Evolutionary conservation across 2,329 filamentous ascomycete genomes (phyloP).

Genomic region (Aspergillus quadricinctus): DNA sequence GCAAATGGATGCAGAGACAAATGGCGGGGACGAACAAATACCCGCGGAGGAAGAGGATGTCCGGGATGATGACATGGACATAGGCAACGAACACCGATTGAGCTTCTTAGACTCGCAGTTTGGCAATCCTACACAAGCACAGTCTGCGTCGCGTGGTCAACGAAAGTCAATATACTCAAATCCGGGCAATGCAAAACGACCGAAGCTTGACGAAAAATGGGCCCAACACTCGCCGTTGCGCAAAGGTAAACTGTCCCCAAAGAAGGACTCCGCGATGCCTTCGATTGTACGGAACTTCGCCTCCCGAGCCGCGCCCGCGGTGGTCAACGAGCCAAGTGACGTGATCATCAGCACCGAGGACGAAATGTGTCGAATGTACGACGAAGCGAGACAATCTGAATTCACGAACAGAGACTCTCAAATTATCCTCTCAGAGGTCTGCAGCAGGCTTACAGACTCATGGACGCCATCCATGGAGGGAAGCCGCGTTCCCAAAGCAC

Average conservation of each 20-base stretch:
- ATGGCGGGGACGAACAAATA: conserved; percentile 28
- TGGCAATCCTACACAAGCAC: conserved; percentile 20
- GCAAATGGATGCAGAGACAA: conserved; percentile 22
- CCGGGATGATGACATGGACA: conserved; percentile 34
- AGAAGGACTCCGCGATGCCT: conserved; percentile 61
- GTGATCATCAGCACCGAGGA: conserved; percentile 73
- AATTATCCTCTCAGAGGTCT: conserved; percentile 29
- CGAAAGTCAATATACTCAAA: conserved; percentile 41
- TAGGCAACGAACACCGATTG: conserved; percentile 19
- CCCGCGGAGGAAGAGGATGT: conserved; percentile 38
- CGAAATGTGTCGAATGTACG: conserved; percentile 62
- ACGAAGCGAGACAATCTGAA: conserved; percentile 33
- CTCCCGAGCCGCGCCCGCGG: conserved; percentile 52
- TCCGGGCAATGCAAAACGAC: conserved; percentile 38
- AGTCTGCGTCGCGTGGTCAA: conserved; percentile 14
- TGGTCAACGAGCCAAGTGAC: conserved; percentile 64
- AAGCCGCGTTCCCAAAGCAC: background rate
- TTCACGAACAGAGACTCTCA: conserved; percentile 29
- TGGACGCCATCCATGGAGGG: conserved; percentile 29
- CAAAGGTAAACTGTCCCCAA: conserved; percentile 33
- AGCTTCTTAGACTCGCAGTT: conserved; percentile 32
- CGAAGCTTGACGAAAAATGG: conserved; percentile 40
- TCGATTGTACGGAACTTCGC: conserved; percentile 68
- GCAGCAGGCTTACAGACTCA: conserved; percentile 30
- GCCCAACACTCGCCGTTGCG: conserved; percentile 28